These are phyloP conservation scores for Auxenochlorella pyrenoidosa DNA, from an alignment of 139 green algal genomes.

Conservation along the genomic window DNA sequence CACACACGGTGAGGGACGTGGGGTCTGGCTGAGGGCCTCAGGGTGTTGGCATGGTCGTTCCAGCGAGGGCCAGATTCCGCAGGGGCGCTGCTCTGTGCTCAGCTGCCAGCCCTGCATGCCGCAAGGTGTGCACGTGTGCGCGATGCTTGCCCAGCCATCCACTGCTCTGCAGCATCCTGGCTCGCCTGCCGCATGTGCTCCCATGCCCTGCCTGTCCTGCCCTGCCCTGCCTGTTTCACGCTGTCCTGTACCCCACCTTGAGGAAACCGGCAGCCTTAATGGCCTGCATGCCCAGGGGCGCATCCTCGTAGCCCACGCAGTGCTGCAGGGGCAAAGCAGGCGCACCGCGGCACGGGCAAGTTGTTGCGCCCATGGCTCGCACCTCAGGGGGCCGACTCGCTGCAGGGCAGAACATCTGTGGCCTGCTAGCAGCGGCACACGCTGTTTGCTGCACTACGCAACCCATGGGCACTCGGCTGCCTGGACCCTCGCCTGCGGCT, in stretches of 20 bases:
- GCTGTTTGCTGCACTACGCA: background rate
- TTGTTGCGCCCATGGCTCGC: background rate
- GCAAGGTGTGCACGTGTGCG: no score
- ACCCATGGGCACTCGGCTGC: conserved; percentile 9
- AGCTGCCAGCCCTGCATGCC: no score
- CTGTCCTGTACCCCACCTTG: background rate
- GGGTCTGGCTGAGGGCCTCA: background rate
- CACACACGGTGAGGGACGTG: background rate
- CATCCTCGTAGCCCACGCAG: conserved; percentile 54
- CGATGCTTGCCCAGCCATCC: no score
- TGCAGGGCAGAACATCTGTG: background rate
- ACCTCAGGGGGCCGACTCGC: background rate
- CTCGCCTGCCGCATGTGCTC: no score
- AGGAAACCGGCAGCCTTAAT: conserved; percentile 44
- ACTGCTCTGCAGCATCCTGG: no score
- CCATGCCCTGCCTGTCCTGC: no score
- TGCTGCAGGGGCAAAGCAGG: background rate
- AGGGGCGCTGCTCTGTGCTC: no score
- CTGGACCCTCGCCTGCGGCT: background rate
- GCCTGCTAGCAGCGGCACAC: background rate
- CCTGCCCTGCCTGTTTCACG: no score
- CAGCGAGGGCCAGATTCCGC: no score
- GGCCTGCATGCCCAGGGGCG: conserved; percentile 49
- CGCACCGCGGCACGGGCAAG: background rate
- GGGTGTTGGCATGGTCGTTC: no score